Base-by-base conservation (phyloP, 805 yeast genomes). In the Saccharomycopsis fibuligera region DNA sequence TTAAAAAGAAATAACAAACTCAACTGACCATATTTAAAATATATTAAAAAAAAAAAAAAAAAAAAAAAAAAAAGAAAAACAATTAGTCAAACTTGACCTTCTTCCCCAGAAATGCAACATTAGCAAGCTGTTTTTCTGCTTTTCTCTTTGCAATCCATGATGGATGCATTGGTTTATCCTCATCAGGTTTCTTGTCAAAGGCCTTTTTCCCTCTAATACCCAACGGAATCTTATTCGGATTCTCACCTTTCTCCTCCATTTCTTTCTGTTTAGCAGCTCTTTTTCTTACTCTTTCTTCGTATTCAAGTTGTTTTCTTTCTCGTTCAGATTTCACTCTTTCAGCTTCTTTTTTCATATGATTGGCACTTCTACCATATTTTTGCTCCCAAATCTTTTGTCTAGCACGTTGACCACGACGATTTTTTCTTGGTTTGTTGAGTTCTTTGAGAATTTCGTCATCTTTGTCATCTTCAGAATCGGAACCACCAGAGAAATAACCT, bases 331-430 rank as follows among this genome's bases (percentile, higher is more conserved):
- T 67, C 25, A 68, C 63, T 37, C 80, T 72, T 42, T 73, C 78
- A n/a, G 71, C 66, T 57, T 86, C 86, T 56, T 80, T 75, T 59
- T 77, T 72, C 22, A 90, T 75, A 63, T 93, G 99, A 49, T 79
- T 81, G n/a, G 99, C 99, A 23, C 72, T 68, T 17, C 64, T 64
- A 24, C 98, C 98, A 62, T 73, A 93, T 64, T 93, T 91, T 67
- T 76, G 70, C 62, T 89, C 99, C 98, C 98, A 93, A 45, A 93
- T 88, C 71, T 86, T 84, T 64, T 91, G 93, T 68, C 99, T 81
- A 1, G 97, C 99, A 52, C 98, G 75, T 69, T 93, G 99, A 23
- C 99, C 99, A 64, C 97, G 79, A 68, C 99, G 75, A 64, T 93
- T 93, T 58, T 89, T 88, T 54, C 91, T 76, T 60, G 61, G 56